These are phyloP conservation scores for Cylindrotheca fusiformis DNA, from an alignment of 108 stramenopile species.

Conservation along the genomic window DNA sequence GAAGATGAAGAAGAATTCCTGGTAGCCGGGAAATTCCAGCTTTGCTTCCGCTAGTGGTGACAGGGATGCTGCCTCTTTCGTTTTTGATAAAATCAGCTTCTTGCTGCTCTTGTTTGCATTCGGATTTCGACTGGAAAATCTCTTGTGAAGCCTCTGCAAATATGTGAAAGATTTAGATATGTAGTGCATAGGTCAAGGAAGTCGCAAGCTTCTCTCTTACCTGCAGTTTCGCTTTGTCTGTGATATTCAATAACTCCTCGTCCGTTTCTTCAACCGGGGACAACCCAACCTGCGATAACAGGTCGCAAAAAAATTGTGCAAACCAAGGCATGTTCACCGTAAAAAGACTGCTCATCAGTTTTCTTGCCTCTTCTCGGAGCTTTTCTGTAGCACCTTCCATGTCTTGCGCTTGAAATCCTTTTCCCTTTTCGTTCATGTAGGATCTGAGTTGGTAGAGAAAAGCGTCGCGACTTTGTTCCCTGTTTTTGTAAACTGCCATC, in stretches of 20 bases:
- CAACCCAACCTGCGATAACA: conserved; percentile 75
- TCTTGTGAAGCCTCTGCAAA: conserved; percentile 64
- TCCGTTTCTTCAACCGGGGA: conserved; percentile 77
- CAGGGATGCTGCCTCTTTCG: conserved; percentile 10
- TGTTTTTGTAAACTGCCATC: conserved; percentile 59
- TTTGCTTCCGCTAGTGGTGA: conserved; percentile 31
- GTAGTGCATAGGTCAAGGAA: not conserved
- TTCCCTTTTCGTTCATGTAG: conserved; percentile 63
- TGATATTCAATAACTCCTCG: conserved; percentile 62
- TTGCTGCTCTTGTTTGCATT: conserved; percentile 50
- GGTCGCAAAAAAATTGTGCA: conserved; percentile 69
- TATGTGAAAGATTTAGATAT: not conserved
- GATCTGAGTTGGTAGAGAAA: conserved; percentile 73
- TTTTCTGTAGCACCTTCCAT: conserved; percentile 33
- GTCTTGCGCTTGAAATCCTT: conserved; percentile 44
- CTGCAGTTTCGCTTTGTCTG: conserved; percentile 63
- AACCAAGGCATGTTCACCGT: conserved; percentile 70
- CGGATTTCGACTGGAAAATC: conserved; percentile 43
- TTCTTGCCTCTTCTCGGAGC: conserved; percentile 42
- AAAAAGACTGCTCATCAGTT: conserved; percentile 42
- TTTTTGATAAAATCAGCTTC: conserved; percentile 29
- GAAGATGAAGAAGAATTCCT: conserved; percentile 86
- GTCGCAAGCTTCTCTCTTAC: conserved; percentile 17
- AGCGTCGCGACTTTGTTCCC: conserved; percentile 71
- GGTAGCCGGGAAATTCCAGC: conserved; percentile 67